Conservation (phyloP, 352 stramenopile genomes). For the Halophytophthora polymorphica region DNA sequence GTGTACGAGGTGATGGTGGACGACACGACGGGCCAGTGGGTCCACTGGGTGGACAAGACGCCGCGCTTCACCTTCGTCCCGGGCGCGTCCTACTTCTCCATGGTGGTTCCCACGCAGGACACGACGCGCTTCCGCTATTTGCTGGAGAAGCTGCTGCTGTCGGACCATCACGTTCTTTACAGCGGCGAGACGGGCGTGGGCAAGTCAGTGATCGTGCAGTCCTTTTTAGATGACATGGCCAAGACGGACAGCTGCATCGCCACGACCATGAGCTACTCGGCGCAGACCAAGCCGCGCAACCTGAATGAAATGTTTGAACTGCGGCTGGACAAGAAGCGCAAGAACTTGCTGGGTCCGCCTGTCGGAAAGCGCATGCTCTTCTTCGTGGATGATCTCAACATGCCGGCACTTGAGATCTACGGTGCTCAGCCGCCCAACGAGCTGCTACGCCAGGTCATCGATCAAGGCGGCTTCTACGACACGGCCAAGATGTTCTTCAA, state of each 20-base stretch:
- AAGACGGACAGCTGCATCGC: slow-evolving; percentile 80
- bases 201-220: slow-evolving; percentile 92
- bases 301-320: slow-evolving; percentile 82
- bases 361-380: slow-evolving; percentile 82
- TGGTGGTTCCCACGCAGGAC: slow-evolving; percentile 94
- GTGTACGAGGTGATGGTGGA: slow-evolving; percentile 87
- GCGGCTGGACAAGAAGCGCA: slow-evolving; percentile 82
- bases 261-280: slow-evolving; percentile 88
- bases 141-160: slow-evolving; percentile 84
- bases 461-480: slow-evolving; percentile 90
- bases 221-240: slow-evolving; percentile 87
- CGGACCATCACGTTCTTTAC: slow-evolving; percentile 84
- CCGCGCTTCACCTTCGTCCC: slow-evolving; percentile 86
- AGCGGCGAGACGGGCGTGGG: slow-evolving; percentile 91
- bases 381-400: slow-evolving; percentile 93
- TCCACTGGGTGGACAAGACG: slow-evolving; percentile 88
- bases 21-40: slow-evolving; percentile 65
- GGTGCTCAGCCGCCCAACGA: slow-evolving; percentile 91
- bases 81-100: slow-evolving; percentile 90
- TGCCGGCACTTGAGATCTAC: slow-evolving; percentile 91
- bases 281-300: slow-evolving; percentile 85
- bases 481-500: slow-evolving; percentile 94
- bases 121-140: slow-evolving; percentile 94
- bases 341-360: slow-evolving; percentile 74
- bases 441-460: slow-evolving; percentile 89